A percentile compares a stretch with the other conserved stretches of the same genome.
Conservation (phyloP, 345 rosid species). For the Toxicodendron radicans region DNA sequence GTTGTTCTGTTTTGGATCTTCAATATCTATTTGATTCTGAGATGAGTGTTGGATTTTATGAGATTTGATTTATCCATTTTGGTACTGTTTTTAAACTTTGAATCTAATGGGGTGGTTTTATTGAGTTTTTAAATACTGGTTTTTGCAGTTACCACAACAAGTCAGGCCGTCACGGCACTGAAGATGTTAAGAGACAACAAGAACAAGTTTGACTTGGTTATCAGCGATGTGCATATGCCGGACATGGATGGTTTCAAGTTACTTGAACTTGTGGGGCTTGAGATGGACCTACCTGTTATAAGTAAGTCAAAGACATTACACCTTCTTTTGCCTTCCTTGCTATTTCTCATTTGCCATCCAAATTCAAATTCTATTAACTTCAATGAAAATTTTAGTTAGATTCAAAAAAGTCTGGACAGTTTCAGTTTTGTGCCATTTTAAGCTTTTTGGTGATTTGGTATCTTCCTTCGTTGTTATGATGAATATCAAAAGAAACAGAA, state of each 20-base stretch:
- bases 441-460: not conserved
- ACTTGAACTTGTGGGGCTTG: conserved; percentile 81
- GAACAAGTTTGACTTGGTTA: conserved; percentile 70
- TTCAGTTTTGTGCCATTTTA: not conserved
- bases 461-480: not conserved
- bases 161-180: conserved; percentile 56
- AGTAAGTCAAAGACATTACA: conserved; percentile 41
- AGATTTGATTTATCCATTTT: conserved; percentile 12
- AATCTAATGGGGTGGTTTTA: not conserved
- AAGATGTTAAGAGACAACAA: conserved; percentile 66
- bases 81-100: conserved; percentile 10
- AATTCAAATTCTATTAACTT: not conserved
- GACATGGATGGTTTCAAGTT: conserved; percentile 87
- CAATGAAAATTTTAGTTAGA: not conserved
- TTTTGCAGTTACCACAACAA: conserved; percentile 66
- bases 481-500: not conserved
- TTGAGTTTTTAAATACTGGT: conserved; percentile 13
- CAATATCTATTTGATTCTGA: conserved; percentile 7
- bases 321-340: not conserved
- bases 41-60: conserved; percentile 8
- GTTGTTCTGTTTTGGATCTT: not conserved
- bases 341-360: not conserved
- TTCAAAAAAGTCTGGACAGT: not conserved
- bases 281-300: conserved; percentile 83
- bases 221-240: conserved; percentile 84